phyloP scores from a whole-genome alignment of 352 stramenopile species.

The Phytophthora brassicae region DNA sequence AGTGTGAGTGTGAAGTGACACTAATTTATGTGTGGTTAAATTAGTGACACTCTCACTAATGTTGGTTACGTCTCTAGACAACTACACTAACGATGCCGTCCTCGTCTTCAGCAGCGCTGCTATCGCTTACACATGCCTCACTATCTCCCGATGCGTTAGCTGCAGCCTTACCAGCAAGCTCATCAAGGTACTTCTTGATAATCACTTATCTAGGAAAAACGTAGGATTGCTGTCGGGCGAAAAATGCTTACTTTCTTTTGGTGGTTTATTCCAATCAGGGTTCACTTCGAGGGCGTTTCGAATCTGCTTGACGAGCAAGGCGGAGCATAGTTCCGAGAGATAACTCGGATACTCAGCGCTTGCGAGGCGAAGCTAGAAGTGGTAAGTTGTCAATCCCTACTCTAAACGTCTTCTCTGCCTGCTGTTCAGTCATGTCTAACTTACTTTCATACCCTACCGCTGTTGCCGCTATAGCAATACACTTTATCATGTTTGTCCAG shows the following conservation, averaged over 20 bases:
- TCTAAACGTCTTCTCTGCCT: background rate
- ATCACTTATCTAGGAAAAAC: conserved; percentile 12
- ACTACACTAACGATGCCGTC: too few species aligned
- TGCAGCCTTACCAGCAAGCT: too few species aligned
- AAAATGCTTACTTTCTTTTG: background rate
- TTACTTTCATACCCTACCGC: background rate
- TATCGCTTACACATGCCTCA: too few species aligned
- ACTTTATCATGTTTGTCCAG: background rate
- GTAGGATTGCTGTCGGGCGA: background rate
- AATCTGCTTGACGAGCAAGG: background rate
- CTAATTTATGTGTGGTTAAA: too few species aligned
- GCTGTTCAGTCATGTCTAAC: background rate
- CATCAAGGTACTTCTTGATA: too few species aligned
- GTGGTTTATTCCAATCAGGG: background rate
- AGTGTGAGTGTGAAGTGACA: too few species aligned
- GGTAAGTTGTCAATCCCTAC: background rate
- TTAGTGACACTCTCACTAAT: too few species aligned
- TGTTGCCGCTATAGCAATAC: background rate
- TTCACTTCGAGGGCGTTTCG: background rate
- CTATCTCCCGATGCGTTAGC: too few species aligned
- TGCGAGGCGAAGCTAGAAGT: background rate
- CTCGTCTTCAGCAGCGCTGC: too few species aligned
- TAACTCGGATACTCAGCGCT: background rate
- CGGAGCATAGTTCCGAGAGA: background rate
- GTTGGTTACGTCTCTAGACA: too few species aligned